Evolutionary conservation across 306 rosid species (phyloP), one percentile per base, ranked within the genome.

Genomic region (Prunus persica): DNA sequence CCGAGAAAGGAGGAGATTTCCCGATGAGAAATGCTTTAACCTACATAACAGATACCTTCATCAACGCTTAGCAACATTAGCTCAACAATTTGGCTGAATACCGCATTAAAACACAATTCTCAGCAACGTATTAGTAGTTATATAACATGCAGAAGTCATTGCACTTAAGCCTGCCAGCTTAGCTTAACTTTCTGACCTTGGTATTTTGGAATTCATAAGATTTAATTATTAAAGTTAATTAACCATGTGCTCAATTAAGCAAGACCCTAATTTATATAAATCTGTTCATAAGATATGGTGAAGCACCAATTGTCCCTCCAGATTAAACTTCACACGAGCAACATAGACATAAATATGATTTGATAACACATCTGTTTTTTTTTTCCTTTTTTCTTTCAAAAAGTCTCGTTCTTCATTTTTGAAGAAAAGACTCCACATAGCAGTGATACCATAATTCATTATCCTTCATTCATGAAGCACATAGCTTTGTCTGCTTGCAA

Each of bases 21-120:
- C 97, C 96, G 75, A 88, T 76, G 50, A 96, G 89, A 68, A 88
- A 86, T 79, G 99, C 93, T 84, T 96, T 96, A 43, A 96, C 81
- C 98, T 92, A 71, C 82, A 75, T 63, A 76, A 7, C 14, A 75
- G 65, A 80, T 73, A n/a, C 43, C 62, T 58, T 71, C 60, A 28
- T 27, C 5, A 71, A 51, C 2, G 4, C 1, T 49, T n/a, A 73
- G 8, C 6, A 34, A 61, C 34, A 25, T 61, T 25, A 52, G 22
- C 24, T 71, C 66, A 57, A 49, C 32, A 19, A 60, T 34, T 71
- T 68, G 22, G 76, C 67, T 78, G 24, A 24, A 71, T 41, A 73
- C 20, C 4, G 12, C 18, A 18, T 2, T 38, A 49, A 24, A 58
- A 75, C 64, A 65, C 3, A 51, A 12, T 38, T 38, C 43, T 38